A percentile compares a stretch with the other conserved stretches of the same genome.
These are phyloP conservation scores for Datura wrightii DNA, from an alignment of 257 asterid species.

Conservation along the genomic window DNA sequence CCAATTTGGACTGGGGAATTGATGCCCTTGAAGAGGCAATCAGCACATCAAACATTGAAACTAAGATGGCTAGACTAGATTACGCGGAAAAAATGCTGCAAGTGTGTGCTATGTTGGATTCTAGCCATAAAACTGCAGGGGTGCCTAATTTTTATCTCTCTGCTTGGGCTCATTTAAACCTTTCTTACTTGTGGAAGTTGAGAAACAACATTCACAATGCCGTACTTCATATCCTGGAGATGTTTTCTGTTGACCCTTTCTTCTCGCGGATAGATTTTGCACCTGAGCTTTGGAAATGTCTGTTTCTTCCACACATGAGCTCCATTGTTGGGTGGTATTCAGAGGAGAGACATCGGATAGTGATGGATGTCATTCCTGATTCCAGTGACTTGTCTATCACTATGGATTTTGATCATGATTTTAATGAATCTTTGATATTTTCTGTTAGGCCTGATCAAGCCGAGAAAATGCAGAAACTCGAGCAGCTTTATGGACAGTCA, in stretches of 20 bases:
- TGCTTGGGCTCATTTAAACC: constrained; percentile 83
- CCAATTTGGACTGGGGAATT: constrained; percentile 88
- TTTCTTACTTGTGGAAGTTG: constrained; percentile 67
- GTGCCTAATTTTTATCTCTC: constrained; percentile 81
- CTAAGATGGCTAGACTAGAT: constrained; percentile 75
- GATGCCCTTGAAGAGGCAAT: constrained; percentile 90
- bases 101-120: constrained; percentile 75
- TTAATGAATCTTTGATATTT: constrained; percentile 63
- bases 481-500: constrained; percentile 67
- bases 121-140: constrained; percentile 70
- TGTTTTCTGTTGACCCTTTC: constrained; percentile 74
- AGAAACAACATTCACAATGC: constrained; percentile 50
- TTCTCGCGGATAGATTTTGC: constrained; percentile 83
- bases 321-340: constrained; percentile 82
- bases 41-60: constrained; percentile 62
- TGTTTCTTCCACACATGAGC: constrained; percentile 77
- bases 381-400: constrained; percentile 67
- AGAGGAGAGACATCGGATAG: constrained; percentile 65
- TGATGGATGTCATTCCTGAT: constrained; percentile 80
- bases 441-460: constrained; percentile 88
- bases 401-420: constrained; percentile 61
- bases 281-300: constrained; percentile 76
- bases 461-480: constrained; percentile 65
- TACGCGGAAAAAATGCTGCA: constrained; percentile 84
- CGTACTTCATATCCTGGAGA: constrained; percentile 64